These are phyloP conservation scores for Saccharomycopsis sp. DNA, from an alignment of 805 yeast species.

Conservation along the genomic window DNA sequence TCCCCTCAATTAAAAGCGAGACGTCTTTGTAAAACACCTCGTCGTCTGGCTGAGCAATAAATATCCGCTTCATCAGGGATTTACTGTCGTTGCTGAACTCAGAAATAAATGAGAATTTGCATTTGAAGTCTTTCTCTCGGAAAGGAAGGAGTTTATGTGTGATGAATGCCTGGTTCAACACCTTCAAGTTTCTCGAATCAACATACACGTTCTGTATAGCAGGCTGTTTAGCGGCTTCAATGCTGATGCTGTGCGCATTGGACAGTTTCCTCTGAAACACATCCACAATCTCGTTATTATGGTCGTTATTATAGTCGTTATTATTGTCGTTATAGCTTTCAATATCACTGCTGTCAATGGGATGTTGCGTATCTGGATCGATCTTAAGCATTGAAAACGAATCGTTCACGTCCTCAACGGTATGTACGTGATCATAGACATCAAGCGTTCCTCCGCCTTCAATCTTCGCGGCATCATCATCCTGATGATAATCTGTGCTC, in stretches of 20 bases:
- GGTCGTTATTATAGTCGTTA: neutral
- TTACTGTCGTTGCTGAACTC: neutral
- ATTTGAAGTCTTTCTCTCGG: slow-evolving; percentile 17
- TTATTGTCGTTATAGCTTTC: neutral
- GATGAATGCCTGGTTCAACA: neutral
- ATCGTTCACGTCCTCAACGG: neutral
- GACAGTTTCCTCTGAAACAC: neutral
- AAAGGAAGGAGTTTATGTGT: slow-evolving; percentile 12
- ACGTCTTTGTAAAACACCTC: slow-evolving; percentile 11
- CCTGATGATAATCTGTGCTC: neutral
- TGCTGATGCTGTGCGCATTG: neutral
- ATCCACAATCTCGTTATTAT: neutral
- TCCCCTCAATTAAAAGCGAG: slow-evolving; percentile 3
- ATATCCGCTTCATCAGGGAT: slow-evolving; percentile 4
- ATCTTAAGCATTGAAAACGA: too few species aligned
- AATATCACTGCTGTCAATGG: neutral
- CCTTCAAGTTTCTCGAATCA: slow-evolving; percentile 9
- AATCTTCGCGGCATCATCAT: neutral
- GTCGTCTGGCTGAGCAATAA: slow-evolving; percentile 13
- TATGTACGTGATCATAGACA: neutral
- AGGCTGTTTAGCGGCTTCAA: neutral
- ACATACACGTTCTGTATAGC: slow-evolving; percentile 6
- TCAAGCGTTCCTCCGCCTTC: neutral
- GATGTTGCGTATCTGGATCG: too few species aligned
- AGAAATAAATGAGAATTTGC: slow-evolving; percentile 16